Evolutionary conservation across 108 stramenopile species (phyloP).

Genomic region (Fragilariopsis cylindrus): DNA sequence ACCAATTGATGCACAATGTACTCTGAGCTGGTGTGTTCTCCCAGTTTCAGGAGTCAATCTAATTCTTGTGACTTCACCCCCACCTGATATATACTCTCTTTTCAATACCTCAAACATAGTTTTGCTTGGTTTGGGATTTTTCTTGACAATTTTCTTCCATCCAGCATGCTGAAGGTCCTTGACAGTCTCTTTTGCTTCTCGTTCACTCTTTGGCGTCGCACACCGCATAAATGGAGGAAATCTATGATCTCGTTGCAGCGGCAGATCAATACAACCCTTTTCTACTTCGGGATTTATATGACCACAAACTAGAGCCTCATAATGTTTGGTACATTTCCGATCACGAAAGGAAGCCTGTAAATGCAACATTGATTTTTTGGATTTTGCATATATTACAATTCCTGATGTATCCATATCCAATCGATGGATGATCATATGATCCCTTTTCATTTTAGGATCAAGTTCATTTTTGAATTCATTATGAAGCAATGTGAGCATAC

Average conservation of each 20-base stretch:
- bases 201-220: slow-evolving; percentile 61
- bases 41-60: slow-evolving; percentile 63
- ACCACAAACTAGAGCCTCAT: slow-evolving; percentile 77
- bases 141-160: slow-evolving; percentile 69
- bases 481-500: slow-evolving; percentile 54
- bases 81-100: slow-evolving; percentile 26
- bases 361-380: slow-evolving; percentile 31
- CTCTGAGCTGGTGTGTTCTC: slow-evolving; percentile 86
- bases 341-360: slow-evolving; percentile 73
- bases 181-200: slow-evolving; percentile 52
- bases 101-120: slow-evolving; percentile 62
- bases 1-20: slow-evolving; percentile 85
- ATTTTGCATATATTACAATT: slow-evolving; percentile 68
- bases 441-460: slow-evolving; percentile 32
- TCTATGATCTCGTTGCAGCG: slow-evolving; percentile 76
- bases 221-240: slow-evolving; percentile 86
- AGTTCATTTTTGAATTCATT: slow-evolving; percentile 32
- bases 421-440: slow-evolving; percentile 76
- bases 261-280: slow-evolving; percentile 33
- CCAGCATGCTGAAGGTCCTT: slow-evolving; percentile 60
- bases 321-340: slow-evolving; percentile 52
- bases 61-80: slow-evolving; percentile 54
- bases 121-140: slow-evolving; percentile 69
- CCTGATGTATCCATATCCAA: slow-evolving; percentile 89
- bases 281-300: slow-evolving; percentile 41